Conservation (phyloP, 768 basidiomycete species). For the Mycena galericulata region DNA sequence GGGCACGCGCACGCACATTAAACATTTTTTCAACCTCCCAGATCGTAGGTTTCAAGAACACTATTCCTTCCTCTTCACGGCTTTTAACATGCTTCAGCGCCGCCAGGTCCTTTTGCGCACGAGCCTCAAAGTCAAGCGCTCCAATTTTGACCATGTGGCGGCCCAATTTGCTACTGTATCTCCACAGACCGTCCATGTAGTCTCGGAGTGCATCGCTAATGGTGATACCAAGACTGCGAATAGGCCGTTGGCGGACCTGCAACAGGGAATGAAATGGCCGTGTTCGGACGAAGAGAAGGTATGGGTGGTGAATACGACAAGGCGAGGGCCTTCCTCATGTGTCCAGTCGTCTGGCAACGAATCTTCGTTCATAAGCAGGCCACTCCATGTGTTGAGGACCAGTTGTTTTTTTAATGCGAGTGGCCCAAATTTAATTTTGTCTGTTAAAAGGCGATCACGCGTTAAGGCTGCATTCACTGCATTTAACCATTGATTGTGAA, state of each 20-base stretch:
- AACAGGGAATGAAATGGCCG: conserved; percentile 20
- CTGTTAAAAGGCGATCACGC: too few species aligned
- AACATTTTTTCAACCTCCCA: conserved; percentile 34
- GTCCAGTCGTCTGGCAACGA: too few species aligned
- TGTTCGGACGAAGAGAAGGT: conserved; percentile 21
- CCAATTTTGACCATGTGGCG: conserved; percentile 33
- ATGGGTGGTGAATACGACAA: too few species aligned
- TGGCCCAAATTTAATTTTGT: too few species aligned
- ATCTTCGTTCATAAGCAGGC: too few species aligned
- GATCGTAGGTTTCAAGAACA: conserved; percentile 42
- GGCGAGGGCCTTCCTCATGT: too few species aligned
- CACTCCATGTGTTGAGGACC: too few species aligned
- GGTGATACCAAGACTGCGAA: conserved; percentile 25
- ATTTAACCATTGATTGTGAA: too few species aligned
- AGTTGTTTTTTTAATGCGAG: too few species aligned
- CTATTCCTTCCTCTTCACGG: conserved; percentile 44
- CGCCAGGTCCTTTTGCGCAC: conserved; percentile 35
- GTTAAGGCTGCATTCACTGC: too few species aligned
- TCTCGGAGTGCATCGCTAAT: conserved; percentile 18
- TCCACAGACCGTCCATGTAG: conserved; percentile 24
- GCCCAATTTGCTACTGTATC: conserved; percentile 25
- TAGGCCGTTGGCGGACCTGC: conserved; percentile 34
- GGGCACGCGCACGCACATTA: conserved; percentile 28
- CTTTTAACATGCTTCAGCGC: conserved; percentile 44
- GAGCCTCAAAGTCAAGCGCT: conserved; percentile 35